phyloP scores from a whole-genome alignment of 108 stramenopile genomes.

The Cyclotella atomus region DNA sequence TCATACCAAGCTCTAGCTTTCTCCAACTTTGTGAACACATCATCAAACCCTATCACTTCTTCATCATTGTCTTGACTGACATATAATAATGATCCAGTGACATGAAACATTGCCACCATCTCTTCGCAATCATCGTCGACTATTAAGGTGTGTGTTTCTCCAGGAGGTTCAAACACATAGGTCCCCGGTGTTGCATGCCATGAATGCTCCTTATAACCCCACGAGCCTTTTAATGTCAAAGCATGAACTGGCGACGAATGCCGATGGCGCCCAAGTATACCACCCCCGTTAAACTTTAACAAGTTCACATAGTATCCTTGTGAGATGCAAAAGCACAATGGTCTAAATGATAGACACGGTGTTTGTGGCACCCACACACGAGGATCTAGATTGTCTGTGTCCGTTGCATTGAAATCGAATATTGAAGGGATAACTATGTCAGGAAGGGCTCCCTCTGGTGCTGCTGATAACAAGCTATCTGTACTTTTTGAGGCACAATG shows the following conservation, averaged over 20 bases:
- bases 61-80: conserved; percentile 66
- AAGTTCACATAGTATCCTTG: conserved; percentile 84
- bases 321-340: conserved; percentile 73
- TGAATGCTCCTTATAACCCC: conserved; percentile 78
- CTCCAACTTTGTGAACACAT: conserved; percentile 83
- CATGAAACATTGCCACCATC: conserved; percentile 86
- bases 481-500: background rate
- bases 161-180: conserved; percentile 84
- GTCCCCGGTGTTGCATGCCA: conserved; percentile 72
- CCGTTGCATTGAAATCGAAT: conserved; percentile 31
- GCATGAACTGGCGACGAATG: conserved; percentile 83
- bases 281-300: conserved; percentile 66
- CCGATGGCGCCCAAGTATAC: conserved; percentile 69
- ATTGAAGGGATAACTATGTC: conserved; percentile 76
- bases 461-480: conserved; percentile 43
- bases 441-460: conserved; percentile 58
- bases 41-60: conserved; percentile 72
- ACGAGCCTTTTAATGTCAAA: conserved; percentile 68
- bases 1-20: conserved; percentile 76
- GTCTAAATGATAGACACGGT: conserved; percentile 72
- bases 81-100: conserved; percentile 76
- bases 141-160: conserved; percentile 78
- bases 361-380: conserved; percentile 83
- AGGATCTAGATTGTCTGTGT: conserved; percentile 50
- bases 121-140: conserved; percentile 78